Percentiles rank a stretch among this genome's conserved stretches.
These are phyloP conservation scores for Salix arbutifolia DNA, from an alignment of 345 rosid species.

Conservation along the genomic window DNA sequence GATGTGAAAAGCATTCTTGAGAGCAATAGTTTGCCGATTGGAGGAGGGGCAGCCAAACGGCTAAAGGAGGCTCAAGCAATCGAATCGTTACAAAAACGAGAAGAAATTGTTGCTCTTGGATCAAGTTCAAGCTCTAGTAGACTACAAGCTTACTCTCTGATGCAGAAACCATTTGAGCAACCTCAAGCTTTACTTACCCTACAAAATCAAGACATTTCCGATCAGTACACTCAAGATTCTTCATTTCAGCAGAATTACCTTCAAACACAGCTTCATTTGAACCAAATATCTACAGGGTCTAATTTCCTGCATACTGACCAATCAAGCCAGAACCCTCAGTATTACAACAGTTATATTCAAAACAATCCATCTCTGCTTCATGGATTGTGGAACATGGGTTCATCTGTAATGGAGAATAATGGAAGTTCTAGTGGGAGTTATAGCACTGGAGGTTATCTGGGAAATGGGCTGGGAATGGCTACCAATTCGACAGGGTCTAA, in stretches of 20 bases:
- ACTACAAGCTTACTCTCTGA: slow-evolving; percentile 55
- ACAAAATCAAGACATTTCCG: slow-evolving; percentile 65
- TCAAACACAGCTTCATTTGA: slow-evolving; percentile 76
- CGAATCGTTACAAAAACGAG: slow-evolving; percentile 73
- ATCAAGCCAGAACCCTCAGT: slow-evolving; percentile 43
- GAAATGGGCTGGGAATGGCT: slow-evolving; percentile 53
- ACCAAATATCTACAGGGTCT: slow-evolving; percentile 49
- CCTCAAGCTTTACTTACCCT: slow-evolving; percentile 61
- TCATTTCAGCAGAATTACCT: slow-evolving; percentile 58
- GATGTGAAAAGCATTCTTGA: slow-evolving; percentile 96
- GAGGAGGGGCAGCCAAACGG: slow-evolving; percentile 95
- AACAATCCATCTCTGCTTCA: slow-evolving; percentile 65
- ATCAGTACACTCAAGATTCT: slow-evolving; percentile 52
- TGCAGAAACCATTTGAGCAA: slow-evolving; percentile 52
- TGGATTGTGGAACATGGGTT: slow-evolving; percentile 53
- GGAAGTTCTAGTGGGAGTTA: slow-evolving; percentile 45
- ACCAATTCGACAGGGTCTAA: slow-evolving; percentile 42
- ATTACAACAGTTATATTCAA: slow-evolving; percentile 67
- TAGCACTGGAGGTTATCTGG: slow-evolving; percentile 44
- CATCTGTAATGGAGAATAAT: slow-evolving; percentile 36
- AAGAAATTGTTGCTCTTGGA: slow-evolving; percentile 80
- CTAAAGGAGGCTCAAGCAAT: slow-evolving; percentile 97
- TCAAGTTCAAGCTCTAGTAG: slow-evolving; percentile 47
- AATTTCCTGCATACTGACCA: slow-evolving; percentile 34
- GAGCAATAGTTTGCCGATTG: slow-evolving; percentile 87